phyloP scores from a whole-genome alignment of 768 basidiomycete species.

The Collybia sp. region DNA sequence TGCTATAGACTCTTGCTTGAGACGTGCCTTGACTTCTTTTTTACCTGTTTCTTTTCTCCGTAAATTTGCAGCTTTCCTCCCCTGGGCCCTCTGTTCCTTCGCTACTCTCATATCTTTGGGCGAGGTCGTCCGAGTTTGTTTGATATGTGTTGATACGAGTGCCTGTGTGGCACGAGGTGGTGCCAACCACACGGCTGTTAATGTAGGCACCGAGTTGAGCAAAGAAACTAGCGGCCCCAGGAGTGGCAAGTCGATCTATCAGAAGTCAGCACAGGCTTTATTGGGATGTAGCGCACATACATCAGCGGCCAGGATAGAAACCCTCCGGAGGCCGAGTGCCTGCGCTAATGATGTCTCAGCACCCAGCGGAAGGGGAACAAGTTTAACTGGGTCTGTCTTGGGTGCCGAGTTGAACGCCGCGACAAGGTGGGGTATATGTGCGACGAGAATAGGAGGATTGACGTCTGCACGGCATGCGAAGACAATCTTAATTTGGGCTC shows the following conservation, averaged over 20 bases:
- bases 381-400: conserved; percentile 34
- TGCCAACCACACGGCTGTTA: conserved; percentile 64
- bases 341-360: conserved; percentile 60
- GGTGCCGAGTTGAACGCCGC: conserved; percentile 65
- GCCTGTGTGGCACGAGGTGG: conserved; percentile 16
- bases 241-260: conserved; percentile 36
- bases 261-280: conserved; percentile 11
- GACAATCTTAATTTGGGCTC: conserved; percentile 35
- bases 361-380: conserved; percentile 63
- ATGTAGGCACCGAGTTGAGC: conserved; percentile 45
- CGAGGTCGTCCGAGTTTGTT: conserved; percentile 72
- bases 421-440: conserved; percentile 73
- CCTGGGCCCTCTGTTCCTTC: conserved; percentile 51
- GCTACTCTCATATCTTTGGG: conserved; percentile 76
- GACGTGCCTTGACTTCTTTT: too few relatives aligned
- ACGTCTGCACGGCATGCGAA: conserved; percentile 75
- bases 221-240: conserved; percentile 28
- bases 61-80: conserved; percentile 43
- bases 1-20: too few relatives aligned
- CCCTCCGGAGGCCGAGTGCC: conserved; percentile 60
- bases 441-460: conserved; percentile 65
- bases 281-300: conserved; percentile 35
- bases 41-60: conserved; percentile 10
- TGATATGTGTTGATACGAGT: conserved; percentile 72
- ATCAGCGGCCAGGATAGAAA: conserved; percentile 61